Percentiles rank a stretch among this genome's conserved stretches.
Evolutionary conservation across 257 asterid species (phyloP).

Genomic region (Solanum okadae): DNA sequence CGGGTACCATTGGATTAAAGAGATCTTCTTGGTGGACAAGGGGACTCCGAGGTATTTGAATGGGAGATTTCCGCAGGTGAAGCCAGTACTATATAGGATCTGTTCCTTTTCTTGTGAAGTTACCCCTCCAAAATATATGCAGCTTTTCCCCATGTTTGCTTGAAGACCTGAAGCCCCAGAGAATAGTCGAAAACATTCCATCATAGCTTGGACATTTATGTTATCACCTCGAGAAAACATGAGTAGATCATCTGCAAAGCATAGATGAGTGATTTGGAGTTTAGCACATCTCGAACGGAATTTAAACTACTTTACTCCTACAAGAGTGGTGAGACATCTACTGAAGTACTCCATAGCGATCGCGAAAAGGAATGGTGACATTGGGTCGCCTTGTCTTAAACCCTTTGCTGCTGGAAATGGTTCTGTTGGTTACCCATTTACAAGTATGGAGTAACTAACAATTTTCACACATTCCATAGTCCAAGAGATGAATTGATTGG

Average conservation of each 20-base stretch:
- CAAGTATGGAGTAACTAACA: too few relatives aligned
- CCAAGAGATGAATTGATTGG: too few relatives aligned
- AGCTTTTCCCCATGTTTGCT: neutral
- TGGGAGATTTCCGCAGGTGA: neutral
- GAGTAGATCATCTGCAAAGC: too few relatives aligned
- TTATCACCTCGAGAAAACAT: neutral
- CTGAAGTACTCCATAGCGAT: neutral
- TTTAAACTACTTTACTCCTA: too few relatives aligned
- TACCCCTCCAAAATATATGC: neutral
- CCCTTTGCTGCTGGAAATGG: neutral
- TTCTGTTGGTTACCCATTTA: neutral
- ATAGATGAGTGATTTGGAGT: neutral
- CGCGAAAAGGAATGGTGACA: neutral
- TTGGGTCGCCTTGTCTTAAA: neutral
- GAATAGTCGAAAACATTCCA: too few relatives aligned
- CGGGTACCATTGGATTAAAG: neutral
- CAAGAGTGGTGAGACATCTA: neutral
- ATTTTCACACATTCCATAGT: too few relatives aligned
- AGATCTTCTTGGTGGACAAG: neutral
- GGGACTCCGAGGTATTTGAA: too few relatives aligned
- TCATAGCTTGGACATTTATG: too few relatives aligned
- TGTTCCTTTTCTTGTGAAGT: too few relatives aligned
- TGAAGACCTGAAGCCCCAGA: neutral
- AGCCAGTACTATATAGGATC: too few relatives aligned
- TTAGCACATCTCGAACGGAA: neutral